Conservation (phyloP, 192 early-diverging fungal species). For the Linnemannia schmuckeri region DNA sequence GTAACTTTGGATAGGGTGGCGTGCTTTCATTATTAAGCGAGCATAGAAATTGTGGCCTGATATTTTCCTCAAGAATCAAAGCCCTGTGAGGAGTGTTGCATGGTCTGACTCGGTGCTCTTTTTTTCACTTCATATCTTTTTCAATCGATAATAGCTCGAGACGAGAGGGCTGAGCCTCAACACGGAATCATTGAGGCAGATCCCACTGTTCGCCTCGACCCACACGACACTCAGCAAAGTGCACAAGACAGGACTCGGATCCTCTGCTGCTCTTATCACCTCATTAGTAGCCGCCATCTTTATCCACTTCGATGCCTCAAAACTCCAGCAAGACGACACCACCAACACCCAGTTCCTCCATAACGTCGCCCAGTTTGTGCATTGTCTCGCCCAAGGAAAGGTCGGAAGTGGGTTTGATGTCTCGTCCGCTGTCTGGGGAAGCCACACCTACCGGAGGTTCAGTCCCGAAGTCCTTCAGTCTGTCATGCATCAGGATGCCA, state of each 20-base stretch:
- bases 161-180: constrained; percentile 63
- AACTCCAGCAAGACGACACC: constrained; percentile 14
- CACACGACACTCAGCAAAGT: constrained; percentile 76
- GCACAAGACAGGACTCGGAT: constrained; percentile 97
- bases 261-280: constrained; percentile 96
- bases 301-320: constrained; percentile 74
- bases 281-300: constrained; percentile 88
- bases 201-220: constrained; percentile 75
- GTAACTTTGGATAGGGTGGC: background rate
- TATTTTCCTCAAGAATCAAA: background rate
- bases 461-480: constrained; percentile 72
- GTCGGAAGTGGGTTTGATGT: constrained; percentile 98
- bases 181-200: constrained; percentile 64
- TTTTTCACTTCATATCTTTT: background rate
- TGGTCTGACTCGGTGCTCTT: constrained; percentile 4
- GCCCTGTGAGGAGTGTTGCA: background rate
- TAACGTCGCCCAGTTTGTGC: constrained; percentile 90
- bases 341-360: constrained; percentile 74
- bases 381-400: constrained; percentile 99
- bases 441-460: constrained; percentile 90
- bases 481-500: constrained; percentile 63
- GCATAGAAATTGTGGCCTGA: background rate
- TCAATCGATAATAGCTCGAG: constrained; percentile 59
- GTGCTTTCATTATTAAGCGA: background rate
- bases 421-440: constrained; percentile 91